Base-by-base conservation (phyloP, 2,329 filamentous ascomycete genomes). In the Pseudogymnoascus sp. region DNA sequence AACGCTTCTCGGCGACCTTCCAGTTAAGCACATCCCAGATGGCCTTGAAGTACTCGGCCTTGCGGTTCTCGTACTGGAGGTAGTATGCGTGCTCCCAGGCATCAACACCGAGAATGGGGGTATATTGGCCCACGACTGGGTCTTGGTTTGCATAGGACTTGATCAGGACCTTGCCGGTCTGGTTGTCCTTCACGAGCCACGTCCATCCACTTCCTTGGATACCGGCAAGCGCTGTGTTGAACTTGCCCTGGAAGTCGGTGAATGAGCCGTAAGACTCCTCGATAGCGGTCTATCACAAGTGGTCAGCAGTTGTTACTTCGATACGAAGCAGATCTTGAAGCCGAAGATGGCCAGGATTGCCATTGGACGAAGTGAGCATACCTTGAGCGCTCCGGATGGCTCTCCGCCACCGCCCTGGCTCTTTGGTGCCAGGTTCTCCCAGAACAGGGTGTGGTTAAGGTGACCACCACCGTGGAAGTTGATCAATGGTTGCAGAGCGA, bases 31-130 rank as follows among this genome's bases (percentile, higher is more conserved):
- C 92, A 68, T 96, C 90, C 92, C 92, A 96, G 74, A 96, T 88
- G 63, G 90, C 90, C 70, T 84, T 84, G 77, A 96, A 96, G 82
- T 96, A 96, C 79, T 96, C 92, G 62, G 88, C 92, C 85, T 96
- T 96, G 76, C 91, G 87, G 82, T 96, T 96, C 84, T 96, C 84
- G 79, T 96, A 96, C 80, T 96, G 90, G 65, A 96, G 82, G 78
- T 96, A 95, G 81, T 95, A 96, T 60, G 92, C 92, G 77, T 96
- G 92, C 81, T 96, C 92, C 92, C 92, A 96, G 61, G 92, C 92
- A 78, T 97, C 92, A 71, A 97, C 88, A 62, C 92, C 92, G 54
- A 97, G 78, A 58, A 97, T 80, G 37, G 92, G 92, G 70, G 85
- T 82, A 73, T 88, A 90, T 74, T 88, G 88, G 58, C 92, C 92